A percentile compares a stretch with the other conserved stretches of the same genome.
These are phyloP conservation scores for Psilocybe cyanescens DNA, from an alignment of 768 basidiomycete genomes.

Conservation along the genomic window DNA sequence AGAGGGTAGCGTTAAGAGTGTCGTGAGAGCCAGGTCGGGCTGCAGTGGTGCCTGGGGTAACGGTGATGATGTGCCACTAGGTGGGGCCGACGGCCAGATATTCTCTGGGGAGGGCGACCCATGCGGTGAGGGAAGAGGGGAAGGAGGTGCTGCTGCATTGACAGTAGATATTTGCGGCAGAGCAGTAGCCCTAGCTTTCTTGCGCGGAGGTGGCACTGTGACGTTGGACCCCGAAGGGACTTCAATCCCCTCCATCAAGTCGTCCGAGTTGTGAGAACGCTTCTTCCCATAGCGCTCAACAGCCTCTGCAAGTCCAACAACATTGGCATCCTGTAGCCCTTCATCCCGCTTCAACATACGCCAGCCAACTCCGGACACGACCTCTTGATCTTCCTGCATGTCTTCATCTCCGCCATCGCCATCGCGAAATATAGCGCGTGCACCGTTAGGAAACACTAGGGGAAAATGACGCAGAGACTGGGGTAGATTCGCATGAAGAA, in stretches of 20 bases:
- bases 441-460: conserved; percentile 79
- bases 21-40: conserved; percentile 80
- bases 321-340: conserved; percentile 45
- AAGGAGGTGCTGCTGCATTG: conserved; percentile 79
- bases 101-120: conserved; percentile 76
- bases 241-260: conserved; percentile 55
- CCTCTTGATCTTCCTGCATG: conserved; percentile 73
- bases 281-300: conserved; percentile 90
- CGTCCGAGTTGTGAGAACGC: conserved; percentile 65
- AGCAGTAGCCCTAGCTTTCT: conserved; percentile 72
- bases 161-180: conserved; percentile 65
- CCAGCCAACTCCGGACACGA: conserved; percentile 73
- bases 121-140: conserved; percentile 84
- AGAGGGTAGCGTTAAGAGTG: conserved; percentile 84
- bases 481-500: conserved; percentile 77
- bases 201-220: conserved; percentile 64
- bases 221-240: conserved; percentile 44
- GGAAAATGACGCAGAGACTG: conserved; percentile 74
- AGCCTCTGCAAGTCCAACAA: conserved; percentile 75
- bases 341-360: conserved; percentile 74
- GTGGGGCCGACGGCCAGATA: conserved; percentile 82
- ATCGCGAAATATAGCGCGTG: conserved; percentile 80
- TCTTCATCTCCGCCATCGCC: conserved; percentile 65
- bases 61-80: conserved; percentile 78
- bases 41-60: conserved; percentile 73